A percentile compares a stretch with the other conserved stretches of the same genome.
These are phyloP conservation scores for Exserohilum rostratum DNA, from an alignment of 2,329 filamentous ascomycete species.

Conservation along the genomic window DNA sequence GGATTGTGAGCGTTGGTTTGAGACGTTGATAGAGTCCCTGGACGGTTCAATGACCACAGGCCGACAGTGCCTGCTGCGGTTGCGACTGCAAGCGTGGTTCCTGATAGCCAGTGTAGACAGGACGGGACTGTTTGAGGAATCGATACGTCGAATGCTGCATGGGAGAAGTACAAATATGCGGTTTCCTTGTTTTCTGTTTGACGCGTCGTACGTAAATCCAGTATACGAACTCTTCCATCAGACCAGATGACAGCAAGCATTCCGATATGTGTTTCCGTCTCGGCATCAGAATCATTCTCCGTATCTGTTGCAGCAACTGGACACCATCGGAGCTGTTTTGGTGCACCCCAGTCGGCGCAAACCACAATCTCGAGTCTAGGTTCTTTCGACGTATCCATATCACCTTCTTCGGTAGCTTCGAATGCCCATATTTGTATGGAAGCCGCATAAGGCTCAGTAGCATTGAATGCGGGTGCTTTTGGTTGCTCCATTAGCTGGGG, in stretches of 20 bases:
- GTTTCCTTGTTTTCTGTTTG: conserved; percentile 10
- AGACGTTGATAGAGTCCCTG: conserved; percentile 31
- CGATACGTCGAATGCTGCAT: conserved; percentile 57
- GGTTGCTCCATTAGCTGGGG: conserved; percentile 39
- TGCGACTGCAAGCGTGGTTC: conserved; percentile 60
- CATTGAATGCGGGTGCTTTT: conserved; percentile 57
- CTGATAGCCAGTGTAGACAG: conserved; percentile 63
- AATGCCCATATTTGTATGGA: conserved; percentile 67
- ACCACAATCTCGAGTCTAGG: conserved; percentile 59
- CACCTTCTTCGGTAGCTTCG: conserved; percentile 46
- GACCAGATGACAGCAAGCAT: conserved; percentile 63
- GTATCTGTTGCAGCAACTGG: conserved; percentile 48
- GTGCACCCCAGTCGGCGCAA: conserved; percentile 64
- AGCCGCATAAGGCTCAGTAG: conserved; percentile 56
- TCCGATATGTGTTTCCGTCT: conserved; percentile 50
- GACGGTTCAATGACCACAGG: conserved; percentile 57
- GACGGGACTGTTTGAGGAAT: conserved; percentile 62
- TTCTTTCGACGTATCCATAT: conserved; percentile 51
- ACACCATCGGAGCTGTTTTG: conserved; percentile 64
- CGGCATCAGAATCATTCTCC: conserved; percentile 34
- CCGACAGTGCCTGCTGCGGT: conserved; percentile 63
- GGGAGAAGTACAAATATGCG: conserved; percentile 51
- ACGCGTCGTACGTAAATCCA: conserved; percentile 53
- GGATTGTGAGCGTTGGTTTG: conserved; percentile 14
- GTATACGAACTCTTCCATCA: conserved; percentile 63